Conservation (phyloP, 139 green algal genomes). For the Spirogloea muscicola region DNA sequence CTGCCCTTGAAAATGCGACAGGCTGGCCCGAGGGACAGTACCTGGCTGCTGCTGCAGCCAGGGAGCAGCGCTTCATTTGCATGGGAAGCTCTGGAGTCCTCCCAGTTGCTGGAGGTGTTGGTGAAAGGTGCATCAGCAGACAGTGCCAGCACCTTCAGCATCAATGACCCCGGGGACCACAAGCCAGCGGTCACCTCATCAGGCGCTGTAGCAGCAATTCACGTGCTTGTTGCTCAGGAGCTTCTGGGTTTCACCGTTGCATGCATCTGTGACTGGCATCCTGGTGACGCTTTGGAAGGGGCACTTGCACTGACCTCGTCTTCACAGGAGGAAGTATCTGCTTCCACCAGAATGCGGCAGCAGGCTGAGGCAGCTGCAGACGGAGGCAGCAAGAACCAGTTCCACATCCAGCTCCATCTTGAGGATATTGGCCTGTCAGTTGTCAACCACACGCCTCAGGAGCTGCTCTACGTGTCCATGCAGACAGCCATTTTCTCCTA, state of each 20-base stretch:
- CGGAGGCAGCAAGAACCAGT: no score
- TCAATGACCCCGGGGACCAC: slow-evolving; percentile 23
- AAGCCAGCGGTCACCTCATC: neutral
- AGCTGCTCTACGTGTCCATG: slow-evolving; percentile 50
- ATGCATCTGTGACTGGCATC: slow-evolving; percentile 17
- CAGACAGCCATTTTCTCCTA: slow-evolving; percentile 17
- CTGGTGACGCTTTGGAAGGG: no score
- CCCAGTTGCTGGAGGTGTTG: slow-evolving; percentile 35
- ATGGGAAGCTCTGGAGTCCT: slow-evolving; percentile 20
- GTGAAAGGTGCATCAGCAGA: slow-evolving; percentile 25
- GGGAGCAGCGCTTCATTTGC: slow-evolving; percentile 8
- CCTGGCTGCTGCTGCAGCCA: slow-evolving; percentile 22
- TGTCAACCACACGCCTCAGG: slow-evolving; percentile 34
- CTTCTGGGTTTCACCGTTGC: slow-evolving; percentile 6
- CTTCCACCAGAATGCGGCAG: no score
- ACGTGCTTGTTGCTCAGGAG: slow-evolving; percentile 1
- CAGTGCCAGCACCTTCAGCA: neutral
- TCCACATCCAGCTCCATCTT: slow-evolving; percentile 23
- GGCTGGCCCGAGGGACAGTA: neutral
- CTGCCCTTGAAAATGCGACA: slow-evolving; percentile 38
- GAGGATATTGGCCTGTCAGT: slow-evolving; percentile 43
- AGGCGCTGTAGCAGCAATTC: slow-evolving; percentile 21
- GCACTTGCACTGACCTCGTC: no score
- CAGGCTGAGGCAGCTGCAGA: no score
- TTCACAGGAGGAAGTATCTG: no score